Percentiles rank a stretch among this genome's conserved stretches.
phyloP scores from a whole-genome alignment of 2,329 filamentous ascomycete genomes.

The Aspergillus sclerotialis region DNA sequence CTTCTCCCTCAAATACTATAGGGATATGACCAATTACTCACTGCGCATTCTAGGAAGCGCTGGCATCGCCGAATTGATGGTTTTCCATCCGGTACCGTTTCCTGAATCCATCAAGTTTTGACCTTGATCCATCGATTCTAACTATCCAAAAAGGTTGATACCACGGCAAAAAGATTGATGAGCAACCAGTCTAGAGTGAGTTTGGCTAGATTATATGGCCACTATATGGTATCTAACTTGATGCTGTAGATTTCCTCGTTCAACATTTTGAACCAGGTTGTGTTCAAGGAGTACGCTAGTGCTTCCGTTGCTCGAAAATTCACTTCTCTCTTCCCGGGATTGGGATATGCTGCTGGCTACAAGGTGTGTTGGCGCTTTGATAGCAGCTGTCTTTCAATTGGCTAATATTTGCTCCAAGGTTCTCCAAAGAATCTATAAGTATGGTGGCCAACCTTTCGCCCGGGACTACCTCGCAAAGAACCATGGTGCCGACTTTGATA shows the following conservation, averaged over 20 bases:
- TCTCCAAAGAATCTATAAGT: slow-evolving; percentile 96
- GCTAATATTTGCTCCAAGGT: slow-evolving; percentile 44
- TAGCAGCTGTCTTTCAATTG: background rate
- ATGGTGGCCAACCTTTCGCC: slow-evolving; percentile 91
- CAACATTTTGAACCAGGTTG: slow-evolving; percentile 73
- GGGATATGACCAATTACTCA: slow-evolving; percentile 11
- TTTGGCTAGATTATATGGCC: slow-evolving; percentile 4
- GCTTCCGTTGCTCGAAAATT: slow-evolving; percentile 71
- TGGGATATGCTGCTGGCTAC: slow-evolving; percentile 96
- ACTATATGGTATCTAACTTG: slow-evolving; percentile 3
- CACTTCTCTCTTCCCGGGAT: slow-evolving; percentile 89
- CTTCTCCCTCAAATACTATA: background rate
- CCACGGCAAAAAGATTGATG: slow-evolving; percentile 98
- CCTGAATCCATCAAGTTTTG: background rate
- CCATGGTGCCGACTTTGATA: slow-evolving; percentile 77
- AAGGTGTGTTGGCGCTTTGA: slow-evolving; percentile 53
- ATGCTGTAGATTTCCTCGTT: slow-evolving; percentile 46
- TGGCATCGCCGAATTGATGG: slow-evolving; percentile 84
- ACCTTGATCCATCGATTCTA: slow-evolving; percentile 10
- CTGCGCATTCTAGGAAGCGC: slow-evolving; percentile 60
- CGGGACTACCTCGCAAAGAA: slow-evolving; percentile 78
- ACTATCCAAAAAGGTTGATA: slow-evolving; percentile 65
- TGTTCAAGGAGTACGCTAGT: slow-evolving; percentile 82
- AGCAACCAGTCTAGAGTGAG: slow-evolving; percentile 79
- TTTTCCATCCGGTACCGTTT: slow-evolving; percentile 75